phyloP scores from a whole-genome alignment of 2,329 filamentous ascomycete species.

The Apiospora saccharicola region DNA sequence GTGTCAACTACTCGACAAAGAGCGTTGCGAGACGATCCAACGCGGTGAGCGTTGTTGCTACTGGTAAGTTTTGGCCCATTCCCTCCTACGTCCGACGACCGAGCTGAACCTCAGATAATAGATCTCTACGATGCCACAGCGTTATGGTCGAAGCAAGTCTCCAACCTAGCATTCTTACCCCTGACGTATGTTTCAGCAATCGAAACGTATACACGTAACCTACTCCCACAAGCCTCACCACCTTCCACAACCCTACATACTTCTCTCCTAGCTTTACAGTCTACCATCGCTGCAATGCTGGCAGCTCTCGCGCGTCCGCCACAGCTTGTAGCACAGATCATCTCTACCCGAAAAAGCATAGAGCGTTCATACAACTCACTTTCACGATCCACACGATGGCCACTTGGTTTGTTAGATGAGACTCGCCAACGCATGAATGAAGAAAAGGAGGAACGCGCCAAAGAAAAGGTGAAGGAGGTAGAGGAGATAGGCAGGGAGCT shows the following conservation, averaged over 20 bases:
- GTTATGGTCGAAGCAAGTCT: constrained; percentile 59
- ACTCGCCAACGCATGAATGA: constrained; percentile 82
- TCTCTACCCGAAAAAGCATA: constrained; percentile 75
- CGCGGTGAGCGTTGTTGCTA: constrained; percentile 69
- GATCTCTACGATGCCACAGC: constrained; percentile 74
- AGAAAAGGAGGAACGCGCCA: constrained; percentile 83
- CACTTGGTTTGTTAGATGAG: constrained; percentile 83
- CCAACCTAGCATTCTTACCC: constrained; percentile 73
- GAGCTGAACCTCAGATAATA: constrained; percentile 34
- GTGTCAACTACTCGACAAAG: constrained; percentile 83
- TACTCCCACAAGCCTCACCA: constrained; percentile 73
- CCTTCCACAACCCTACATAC: constrained; percentile 78
- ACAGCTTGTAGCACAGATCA: constrained; percentile 78
- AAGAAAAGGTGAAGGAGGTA: constrained; percentile 73
- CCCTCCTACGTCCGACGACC: background rate
- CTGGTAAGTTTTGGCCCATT: constrained; percentile 53
- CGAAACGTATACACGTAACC: constrained; percentile 72
- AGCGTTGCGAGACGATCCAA: constrained; percentile 83
- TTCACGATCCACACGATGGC: constrained; percentile 79
- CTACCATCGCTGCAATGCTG: constrained; percentile 83
- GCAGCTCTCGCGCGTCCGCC: constrained; percentile 80
- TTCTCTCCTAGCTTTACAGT: constrained; percentile 79
- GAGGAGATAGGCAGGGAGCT: constrained; percentile 81
- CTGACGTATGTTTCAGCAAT: constrained; percentile 73
- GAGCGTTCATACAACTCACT: constrained; percentile 81